phyloP scores from a whole-genome alignment of 805 yeast species.

The Candida nonsorbophila region DNA sequence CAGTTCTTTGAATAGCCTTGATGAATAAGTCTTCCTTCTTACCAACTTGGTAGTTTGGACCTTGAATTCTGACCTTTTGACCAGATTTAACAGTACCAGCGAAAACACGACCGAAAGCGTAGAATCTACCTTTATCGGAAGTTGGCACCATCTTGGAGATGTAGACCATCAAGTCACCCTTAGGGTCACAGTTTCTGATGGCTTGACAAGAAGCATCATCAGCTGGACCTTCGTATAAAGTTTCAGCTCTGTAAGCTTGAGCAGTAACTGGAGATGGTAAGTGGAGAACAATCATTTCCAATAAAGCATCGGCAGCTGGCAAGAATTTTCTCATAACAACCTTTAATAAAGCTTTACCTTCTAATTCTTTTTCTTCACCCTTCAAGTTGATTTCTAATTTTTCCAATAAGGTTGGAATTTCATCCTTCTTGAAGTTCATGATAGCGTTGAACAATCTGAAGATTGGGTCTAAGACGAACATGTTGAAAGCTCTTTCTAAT shows the following conservation, averaged over 20 bases:
- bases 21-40: slow-evolving; percentile 95
- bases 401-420: slow-evolving; percentile 84
- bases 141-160: slow-evolving; percentile 99
- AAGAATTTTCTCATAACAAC: slow-evolving; percentile 99
- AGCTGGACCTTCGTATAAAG: slow-evolving; percentile 97
- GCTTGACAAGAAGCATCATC: slow-evolving; percentile 88
- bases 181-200: slow-evolving; percentile 98
- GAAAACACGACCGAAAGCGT: slow-evolving; percentile 99
- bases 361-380: slow-evolving; percentile 96
- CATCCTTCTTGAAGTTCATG: slow-evolving; percentile 99
- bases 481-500: slow-evolving; percentile 99
- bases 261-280: slow-evolving; percentile 99
- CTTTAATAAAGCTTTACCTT: slow-evolving; percentile 98
- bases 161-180: slow-evolving; percentile 97
- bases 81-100: slow-evolving; percentile 99
- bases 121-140: slow-evolving; percentile 99
- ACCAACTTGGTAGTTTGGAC: slow-evolving; percentile 99
- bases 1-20: slow-evolving; percentile 98
- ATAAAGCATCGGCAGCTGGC: slow-evolving; percentile 99
- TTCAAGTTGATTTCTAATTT: slow-evolving; percentile 92
- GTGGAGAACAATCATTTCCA: slow-evolving; percentile 98
- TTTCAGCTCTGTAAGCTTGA: slow-evolving; percentile 98
- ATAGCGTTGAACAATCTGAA: slow-evolving; percentile 94
- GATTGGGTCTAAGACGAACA: slow-evolving; percentile 98
- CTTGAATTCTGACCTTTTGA: slow-evolving; percentile 99